Conservation (phyloP, 768 basidiomycete species). For the Mrakia frigida region DNA sequence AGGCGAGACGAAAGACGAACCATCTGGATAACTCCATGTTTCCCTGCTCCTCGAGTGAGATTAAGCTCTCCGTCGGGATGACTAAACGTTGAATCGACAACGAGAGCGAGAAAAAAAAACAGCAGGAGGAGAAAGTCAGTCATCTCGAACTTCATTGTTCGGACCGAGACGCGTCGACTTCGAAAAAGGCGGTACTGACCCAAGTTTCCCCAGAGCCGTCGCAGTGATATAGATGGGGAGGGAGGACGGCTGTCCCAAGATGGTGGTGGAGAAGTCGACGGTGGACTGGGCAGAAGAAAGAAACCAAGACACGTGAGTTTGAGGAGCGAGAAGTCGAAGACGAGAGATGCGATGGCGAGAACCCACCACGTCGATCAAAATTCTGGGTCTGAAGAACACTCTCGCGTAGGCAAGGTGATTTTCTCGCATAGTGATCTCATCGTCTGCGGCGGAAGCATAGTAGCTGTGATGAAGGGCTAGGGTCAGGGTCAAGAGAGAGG, state of each 20-base stretch:
- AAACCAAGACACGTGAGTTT: background rate
- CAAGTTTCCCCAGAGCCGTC: slow-evolving; percentile 75
- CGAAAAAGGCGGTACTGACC: slow-evolving; percentile 50
- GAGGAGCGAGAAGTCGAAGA: slow-evolving; percentile 11
- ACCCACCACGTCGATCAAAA: slow-evolving; percentile 19
- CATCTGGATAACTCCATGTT: slow-evolving; percentile 66
- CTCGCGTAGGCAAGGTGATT: slow-evolving; percentile 18
- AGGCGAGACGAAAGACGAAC: slow-evolving; percentile 52
- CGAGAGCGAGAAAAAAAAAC: too few species aligned
- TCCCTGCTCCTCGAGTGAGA: slow-evolving; percentile 62
- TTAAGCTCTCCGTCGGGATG: slow-evolving; percentile 86
- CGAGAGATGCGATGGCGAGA: background rate
- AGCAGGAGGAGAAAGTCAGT: slow-evolving; percentile 60
- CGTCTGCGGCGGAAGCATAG: slow-evolving; percentile 37
- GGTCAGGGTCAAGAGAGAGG: too few species aligned
- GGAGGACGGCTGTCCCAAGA: slow-evolving; percentile 16
- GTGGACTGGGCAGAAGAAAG: slow-evolving; percentile 35
- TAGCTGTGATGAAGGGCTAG: too few species aligned
- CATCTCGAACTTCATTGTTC: slow-evolving; percentile 69
- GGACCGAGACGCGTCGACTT: too few species aligned
- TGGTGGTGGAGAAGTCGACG: slow-evolving; percentile 32
- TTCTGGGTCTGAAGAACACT: slow-evolving; percentile 23
- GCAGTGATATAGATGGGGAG: slow-evolving; percentile 77
- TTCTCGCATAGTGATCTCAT: slow-evolving; percentile 31
- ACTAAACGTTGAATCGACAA: slow-evolving; percentile 56